Conservation (phyloP, 805 yeast genomes). For the Hanseniaspora occidentalis region DNA sequence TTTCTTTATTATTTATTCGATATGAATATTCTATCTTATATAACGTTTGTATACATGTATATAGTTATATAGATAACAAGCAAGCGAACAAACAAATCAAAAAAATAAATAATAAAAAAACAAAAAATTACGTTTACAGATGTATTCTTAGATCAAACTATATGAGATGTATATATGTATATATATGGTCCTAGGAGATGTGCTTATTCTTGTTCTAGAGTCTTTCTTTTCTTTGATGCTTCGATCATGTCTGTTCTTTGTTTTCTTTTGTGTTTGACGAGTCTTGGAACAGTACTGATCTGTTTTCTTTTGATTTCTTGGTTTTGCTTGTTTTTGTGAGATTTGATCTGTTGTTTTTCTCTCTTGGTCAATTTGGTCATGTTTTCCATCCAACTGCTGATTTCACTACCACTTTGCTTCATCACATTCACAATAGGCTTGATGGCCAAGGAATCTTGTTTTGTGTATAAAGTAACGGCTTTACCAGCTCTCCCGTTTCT, state of each 20-base stretch:
- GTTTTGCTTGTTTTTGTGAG: constrained; percentile 51
- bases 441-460: constrained; percentile 65
- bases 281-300: constrained; percentile 75
- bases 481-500: constrained; percentile 81
- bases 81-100: too few species aligned
- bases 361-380: constrained; percentile 2
- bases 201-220: not conserved
- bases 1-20: too few species aligned
- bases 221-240: constrained; percentile 56
- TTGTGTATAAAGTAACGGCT: constrained; percentile 88
- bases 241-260: constrained; percentile 59
- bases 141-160: too few species aligned
- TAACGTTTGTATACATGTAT: not conserved
- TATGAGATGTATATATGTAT: not conserved
- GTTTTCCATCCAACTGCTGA: constrained; percentile 61
- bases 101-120: too few species aligned
- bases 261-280: constrained; percentile 50
- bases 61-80: too few species aligned
- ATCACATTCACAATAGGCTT: constrained; percentile 86
- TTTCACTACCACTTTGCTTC: constrained; percentile 77
- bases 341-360: constrained; percentile 29
- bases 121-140: too few species aligned
- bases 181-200: not conserved
- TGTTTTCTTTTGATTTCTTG: constrained; percentile 50
- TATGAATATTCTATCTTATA: not conserved